Percentiles rank a stretch among this genome's conserved stretches.
Evolutionary conservation across 345 rosid genomes (phyloP).

Genomic region (Aethionema arabicum): DNA sequence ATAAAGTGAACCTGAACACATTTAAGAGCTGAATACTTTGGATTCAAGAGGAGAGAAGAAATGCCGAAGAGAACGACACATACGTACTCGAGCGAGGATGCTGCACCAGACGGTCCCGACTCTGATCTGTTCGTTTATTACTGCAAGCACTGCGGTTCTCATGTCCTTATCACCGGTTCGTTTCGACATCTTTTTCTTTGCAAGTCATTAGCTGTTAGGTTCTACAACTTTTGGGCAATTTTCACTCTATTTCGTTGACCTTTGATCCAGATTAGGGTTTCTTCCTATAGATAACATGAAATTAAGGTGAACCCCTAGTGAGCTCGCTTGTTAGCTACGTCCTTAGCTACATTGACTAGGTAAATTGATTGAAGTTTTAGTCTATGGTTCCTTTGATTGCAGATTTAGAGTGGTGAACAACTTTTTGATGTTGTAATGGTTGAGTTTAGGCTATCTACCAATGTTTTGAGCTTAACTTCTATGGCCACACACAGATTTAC

Average conservation of each 20-base stretch:
- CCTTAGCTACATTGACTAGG: background rate
- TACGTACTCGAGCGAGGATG: conserved; percentile 99
- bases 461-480: background rate
- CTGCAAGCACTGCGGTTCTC: conserved; percentile 97
- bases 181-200: conserved; percentile 26
- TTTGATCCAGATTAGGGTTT: conserved; percentile 9
- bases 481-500: background rate
- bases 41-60: conserved; percentile 19
- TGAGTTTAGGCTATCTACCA: conserved; percentile 1
- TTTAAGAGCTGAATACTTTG: background rate
- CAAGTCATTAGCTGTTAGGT: background rate
- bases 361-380: conserved; percentile 10
- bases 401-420: background rate
- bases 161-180: conserved; percentile 93
- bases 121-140: conserved; percentile 99
- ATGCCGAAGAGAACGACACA: conserved; percentile 99
- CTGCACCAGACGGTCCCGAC: conserved; percentile 91
- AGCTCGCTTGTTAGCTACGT: background rate
- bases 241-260: background rate
- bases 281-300: conserved; percentile 3
- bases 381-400: conserved; percentile 14
- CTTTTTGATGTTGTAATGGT: conserved; percentile 3
- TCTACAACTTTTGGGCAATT: background rate
- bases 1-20: background rate
- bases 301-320: conserved; percentile 1